Evolutionary conservation across 2,329 filamentous ascomycete species (phyloP), one percentile per base, ranked within the genome.

Genomic region (Akanthomyces uredinophilus): DNA sequence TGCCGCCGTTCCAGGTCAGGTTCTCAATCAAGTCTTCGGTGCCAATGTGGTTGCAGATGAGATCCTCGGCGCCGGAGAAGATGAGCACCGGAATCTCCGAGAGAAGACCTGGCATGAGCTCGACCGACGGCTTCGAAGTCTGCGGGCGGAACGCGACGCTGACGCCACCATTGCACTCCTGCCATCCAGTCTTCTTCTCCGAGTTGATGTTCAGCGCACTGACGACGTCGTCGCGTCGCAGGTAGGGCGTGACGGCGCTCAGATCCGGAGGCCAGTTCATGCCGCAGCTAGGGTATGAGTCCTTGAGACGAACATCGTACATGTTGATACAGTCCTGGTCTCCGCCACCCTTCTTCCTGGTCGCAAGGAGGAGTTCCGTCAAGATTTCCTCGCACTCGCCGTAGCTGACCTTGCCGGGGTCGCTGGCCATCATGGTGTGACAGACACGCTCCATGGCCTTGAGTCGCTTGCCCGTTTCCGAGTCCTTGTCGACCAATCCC

Each of bases 251-350:
- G 24, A 99, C 84, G 55, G 83, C 72, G 52, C 76, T 75, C 70
- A 99, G 81, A 76, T 99, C 95, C 66, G 92, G 90, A 37, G 95
- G 95, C 96, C 96, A 99, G 78, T 92, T 94, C 93, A 96, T 96
- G 67, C 95, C 95, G 74, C 95, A 99, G 65, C 88, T 89, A 5
- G 91, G 89, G 74, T 85, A 92, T 7, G 78, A 79, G 74, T 99
- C 95, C 66, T 81, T 87, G 52, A 97, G 82, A 52, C 94, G 91
- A 59, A 98, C 84, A 73, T 99, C 95, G 75, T 99, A 99, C 91
- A 98, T 97, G 78, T 99, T 99, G 73, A 87, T 74, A 74, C 96
- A 99, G 54, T 82, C 76, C 53, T 83, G 76, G 47, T 83, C 73
- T 55, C 81, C 80, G 61, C 83, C 54, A 22, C 43, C 74, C 22